Evolutionary conservation across 495 filamentous ascomycete species (phyloP), one percentile per base, ranked within the genome.

Genomic region (Amphirosellinia nigrospora): DNA sequence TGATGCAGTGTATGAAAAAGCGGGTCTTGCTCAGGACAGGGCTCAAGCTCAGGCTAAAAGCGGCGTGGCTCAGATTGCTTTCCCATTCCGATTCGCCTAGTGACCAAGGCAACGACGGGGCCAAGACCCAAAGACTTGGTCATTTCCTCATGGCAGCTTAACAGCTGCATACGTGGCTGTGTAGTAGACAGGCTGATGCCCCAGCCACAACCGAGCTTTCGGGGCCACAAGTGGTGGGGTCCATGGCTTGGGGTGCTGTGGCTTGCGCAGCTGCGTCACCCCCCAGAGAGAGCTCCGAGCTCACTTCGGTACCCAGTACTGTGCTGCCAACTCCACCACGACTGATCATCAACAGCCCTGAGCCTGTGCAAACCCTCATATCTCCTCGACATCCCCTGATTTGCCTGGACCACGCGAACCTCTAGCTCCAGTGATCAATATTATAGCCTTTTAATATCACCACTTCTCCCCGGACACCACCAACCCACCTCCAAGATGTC

Each of bases 401-500:
- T 61, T 23, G 6, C 36, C 28, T 6, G 52, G 43, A 32, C 1
- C 21, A 30, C 34, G 32, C 43, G 23, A 48, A 11, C 11, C 13
- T 30, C 66, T 43, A 19, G 45, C 56, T 62, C 32, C 34, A 19
- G 43, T 21, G 43, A 36, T n/a, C 58, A 21, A 61, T 41, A 61
- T 16, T 61, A 7, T 0, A 30, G 52, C 1, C 46, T 19, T 23
- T 48, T 21, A 10, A 23, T 45, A 16, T 32, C 8, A 32, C 43
- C 67, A 9, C 15, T 4, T 30, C 26, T 38, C 13, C 48, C 39
- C 21, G 36, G 48, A 38, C 21, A 75, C 69, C 74, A 71, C 59
- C 73, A 69, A 50, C 59, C 62, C 73, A 43, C 76, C 73, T 68
- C 78, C 86, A 91, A 85, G 72, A 98, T 97, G 95, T 95, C 95